These are phyloP conservation scores for Tetragonia tetragonoides DNA, from an alignment of 148 eudicot species.

Conservation along the genomic window DNA sequence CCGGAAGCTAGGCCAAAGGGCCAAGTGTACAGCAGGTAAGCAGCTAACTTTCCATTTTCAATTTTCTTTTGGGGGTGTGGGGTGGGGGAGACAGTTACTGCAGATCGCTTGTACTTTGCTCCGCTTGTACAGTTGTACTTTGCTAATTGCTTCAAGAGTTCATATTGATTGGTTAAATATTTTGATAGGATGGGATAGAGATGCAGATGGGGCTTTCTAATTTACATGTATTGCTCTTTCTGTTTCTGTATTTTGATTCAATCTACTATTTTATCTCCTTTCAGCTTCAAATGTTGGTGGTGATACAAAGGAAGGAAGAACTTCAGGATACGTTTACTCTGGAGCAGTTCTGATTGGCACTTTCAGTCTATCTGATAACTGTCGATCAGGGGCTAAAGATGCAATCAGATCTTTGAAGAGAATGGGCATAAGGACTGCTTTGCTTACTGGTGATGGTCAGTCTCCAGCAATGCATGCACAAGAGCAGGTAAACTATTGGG, in stretches of 20 bases:
- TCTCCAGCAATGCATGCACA: slow-evolving; percentile 77
- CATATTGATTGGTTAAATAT: neutral
- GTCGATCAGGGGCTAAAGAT: slow-evolving; percentile 74
- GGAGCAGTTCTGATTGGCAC: slow-evolving; percentile 54
- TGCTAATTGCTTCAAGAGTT: neutral
- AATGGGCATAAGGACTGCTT: slow-evolving; percentile 71
- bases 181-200: neutral
- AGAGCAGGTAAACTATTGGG: slow-evolving; percentile 46
- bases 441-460: slow-evolving; percentile 83
- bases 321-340: slow-evolving; percentile 58
- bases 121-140: no score
- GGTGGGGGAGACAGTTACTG: no score
- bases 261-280: slow-evolving; percentile 8
- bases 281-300: slow-evolving; percentile 46
- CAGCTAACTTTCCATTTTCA: neutral
- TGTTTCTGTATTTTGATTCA: neutral
- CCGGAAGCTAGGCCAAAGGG: slow-evolving; percentile 55
- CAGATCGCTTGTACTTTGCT: no score
- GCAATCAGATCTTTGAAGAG: slow-evolving; percentile 70
- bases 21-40: slow-evolving; percentile 61
- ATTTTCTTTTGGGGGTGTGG: no score
- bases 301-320: slow-evolving; percentile 47
- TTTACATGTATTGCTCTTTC: neutral
- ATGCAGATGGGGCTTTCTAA: neutral
- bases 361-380: slow-evolving; percentile 71